These are phyloP conservation scores for Aspergillus avenaceus DNA, from an alignment of 495 filamentous ascomycete genomes.

Conservation along the genomic window DNA sequence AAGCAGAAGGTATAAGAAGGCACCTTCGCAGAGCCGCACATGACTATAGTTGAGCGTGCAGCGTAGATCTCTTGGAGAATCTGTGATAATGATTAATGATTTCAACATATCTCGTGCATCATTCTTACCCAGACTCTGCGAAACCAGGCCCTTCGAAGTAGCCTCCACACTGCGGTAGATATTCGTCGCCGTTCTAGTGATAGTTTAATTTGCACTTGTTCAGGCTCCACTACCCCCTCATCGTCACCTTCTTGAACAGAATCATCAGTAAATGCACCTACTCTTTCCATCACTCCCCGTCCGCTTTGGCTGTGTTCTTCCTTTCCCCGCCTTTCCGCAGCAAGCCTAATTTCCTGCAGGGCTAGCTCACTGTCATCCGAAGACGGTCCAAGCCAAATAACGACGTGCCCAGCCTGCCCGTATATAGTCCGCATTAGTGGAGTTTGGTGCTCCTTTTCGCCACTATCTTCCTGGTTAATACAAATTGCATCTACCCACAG, in stretches of 20 bases:
- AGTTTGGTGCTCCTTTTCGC: constrained; percentile 25
- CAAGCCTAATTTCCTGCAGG: constrained; percentile 6
- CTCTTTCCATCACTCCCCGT: no score
- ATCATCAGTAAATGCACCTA: no score
- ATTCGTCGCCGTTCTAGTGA: no score
- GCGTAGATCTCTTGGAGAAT: constrained; percentile 30
- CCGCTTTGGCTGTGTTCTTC: no score
- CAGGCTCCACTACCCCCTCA: no score
- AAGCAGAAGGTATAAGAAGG: constrained; percentile 15
- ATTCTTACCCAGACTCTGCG: constrained; percentile 27
- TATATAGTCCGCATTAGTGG: constrained; percentile 23
- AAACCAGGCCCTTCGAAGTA: constrained; percentile 25
- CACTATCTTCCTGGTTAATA: constrained; percentile 28
- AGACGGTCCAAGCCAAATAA: constrained; percentile 34
- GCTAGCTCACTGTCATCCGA: constrained; percentile 8
- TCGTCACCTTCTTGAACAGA: no score
- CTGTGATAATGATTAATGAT: constrained; percentile 6
- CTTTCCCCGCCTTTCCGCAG: no score
- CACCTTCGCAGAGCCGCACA: constrained; percentile 23
- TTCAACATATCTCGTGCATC: not conserved
- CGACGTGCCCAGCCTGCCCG: constrained; percentile 19
- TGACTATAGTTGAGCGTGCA: constrained; percentile 20
- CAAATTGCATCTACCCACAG: constrained; percentile 33
- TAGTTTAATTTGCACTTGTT: no score
- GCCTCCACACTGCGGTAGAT: no score